Evolutionary conservation across 371 early-diverging fungal genomes (phyloP).

Genomic region (Mortierella sp.): DNA sequence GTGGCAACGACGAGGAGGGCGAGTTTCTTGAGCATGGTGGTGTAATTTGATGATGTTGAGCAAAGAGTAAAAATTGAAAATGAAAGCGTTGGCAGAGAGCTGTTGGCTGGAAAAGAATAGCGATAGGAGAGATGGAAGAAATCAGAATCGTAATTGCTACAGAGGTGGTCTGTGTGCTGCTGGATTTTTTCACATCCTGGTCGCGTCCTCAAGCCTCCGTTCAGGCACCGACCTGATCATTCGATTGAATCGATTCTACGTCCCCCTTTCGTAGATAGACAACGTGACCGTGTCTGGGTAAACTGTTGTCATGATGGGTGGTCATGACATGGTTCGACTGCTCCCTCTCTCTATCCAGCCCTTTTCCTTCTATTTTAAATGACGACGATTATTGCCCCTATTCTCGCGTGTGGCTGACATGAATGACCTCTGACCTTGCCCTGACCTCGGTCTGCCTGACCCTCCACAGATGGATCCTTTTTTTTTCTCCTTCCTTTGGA

Average conservation of each 20-base stretch:
- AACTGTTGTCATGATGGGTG: not conserved
- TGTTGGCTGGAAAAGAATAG: not conserved
- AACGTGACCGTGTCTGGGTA: not conserved
- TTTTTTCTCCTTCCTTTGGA: not conserved
- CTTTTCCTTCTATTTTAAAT: not conserved
- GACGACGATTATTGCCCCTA: slow-evolving; percentile 15
- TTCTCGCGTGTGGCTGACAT: slow-evolving; percentile 8
- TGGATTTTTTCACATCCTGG: not conserved
- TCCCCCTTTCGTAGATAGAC: not conserved
- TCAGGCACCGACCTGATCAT: not conserved
- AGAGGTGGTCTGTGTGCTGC: not conserved
- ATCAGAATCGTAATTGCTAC: not conserved
- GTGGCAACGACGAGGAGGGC: not conserved
- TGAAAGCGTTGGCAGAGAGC: not conserved
- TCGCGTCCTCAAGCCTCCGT: not conserved
- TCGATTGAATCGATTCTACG: not conserved
- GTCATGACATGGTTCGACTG: not conserved
- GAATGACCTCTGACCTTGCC: slow-evolving; percentile 8
- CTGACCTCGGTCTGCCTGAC: slow-evolving; percentile 1
- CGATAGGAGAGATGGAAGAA: not conserved
- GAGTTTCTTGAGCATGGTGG: slow-evolving; percentile 15
- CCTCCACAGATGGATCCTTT: not conserved
- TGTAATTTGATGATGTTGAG: not conserved
- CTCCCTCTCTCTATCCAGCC: not conserved
- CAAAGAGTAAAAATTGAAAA: not conserved